Conservation (phyloP, 2,329 filamentous ascomycete genomes). For the Rasamsonia emersonii region DNA sequence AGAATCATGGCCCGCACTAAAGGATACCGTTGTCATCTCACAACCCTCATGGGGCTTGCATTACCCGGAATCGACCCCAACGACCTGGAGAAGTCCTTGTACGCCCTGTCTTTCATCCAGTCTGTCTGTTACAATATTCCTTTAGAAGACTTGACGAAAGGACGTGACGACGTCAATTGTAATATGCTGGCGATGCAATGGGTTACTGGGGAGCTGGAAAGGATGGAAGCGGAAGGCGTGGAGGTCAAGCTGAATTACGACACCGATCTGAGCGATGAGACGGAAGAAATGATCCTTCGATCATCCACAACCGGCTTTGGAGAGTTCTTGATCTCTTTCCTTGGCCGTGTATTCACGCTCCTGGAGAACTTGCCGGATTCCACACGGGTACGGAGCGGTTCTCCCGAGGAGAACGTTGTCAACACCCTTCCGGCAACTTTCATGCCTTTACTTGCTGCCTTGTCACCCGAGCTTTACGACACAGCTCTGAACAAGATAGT, state of each 20-base stretch:
- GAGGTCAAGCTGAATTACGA: conserved; percentile 80
- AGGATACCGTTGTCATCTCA: conserved; percentile 94
- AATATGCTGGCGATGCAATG: conserved; percentile 77
- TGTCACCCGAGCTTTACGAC: conserved; percentile 91
- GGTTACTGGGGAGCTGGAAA: conserved; percentile 89
- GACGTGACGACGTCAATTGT: conserved; percentile 59
- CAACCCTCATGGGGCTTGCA: conserved; percentile 82
- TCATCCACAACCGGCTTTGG: conserved; percentile 91
- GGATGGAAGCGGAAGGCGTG: conserved; percentile 81
- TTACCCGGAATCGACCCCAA: conserved; percentile 96
- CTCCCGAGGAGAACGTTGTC: conserved; percentile 93
- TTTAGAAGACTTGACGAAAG: conserved; percentile 69
- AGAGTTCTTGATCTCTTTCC: conserved; percentile 82
- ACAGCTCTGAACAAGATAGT: conserved; percentile 85
- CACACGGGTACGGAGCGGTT: conserved; percentile 76
- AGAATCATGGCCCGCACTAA: conserved; percentile 87
- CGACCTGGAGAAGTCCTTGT: conserved; percentile 90
- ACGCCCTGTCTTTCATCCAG: conserved; percentile 91
- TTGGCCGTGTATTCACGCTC: conserved; percentile 91
- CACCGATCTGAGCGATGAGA: conserved; percentile 70
- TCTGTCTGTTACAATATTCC: conserved; percentile 94
- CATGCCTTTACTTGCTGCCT: conserved; percentile 77
- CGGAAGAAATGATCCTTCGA: conserved; percentile 77
- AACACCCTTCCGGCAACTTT: conserved; percentile 90
- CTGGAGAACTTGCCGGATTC: conserved; percentile 92